Evolutionary conservation across 805 yeast species (phyloP).

Genomic region (Priceomyces castillae): DNA sequence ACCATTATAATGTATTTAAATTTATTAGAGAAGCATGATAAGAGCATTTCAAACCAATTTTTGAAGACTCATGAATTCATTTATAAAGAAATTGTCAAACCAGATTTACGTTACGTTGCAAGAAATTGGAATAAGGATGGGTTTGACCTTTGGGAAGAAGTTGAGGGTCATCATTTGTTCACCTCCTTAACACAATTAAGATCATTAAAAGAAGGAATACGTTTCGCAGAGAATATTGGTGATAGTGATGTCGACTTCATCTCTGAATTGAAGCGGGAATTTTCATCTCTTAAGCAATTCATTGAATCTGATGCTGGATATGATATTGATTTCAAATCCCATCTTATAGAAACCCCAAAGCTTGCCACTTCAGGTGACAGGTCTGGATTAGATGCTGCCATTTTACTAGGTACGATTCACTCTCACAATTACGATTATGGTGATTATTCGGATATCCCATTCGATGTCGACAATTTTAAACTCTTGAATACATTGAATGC

Average conservation of each 20-base stretch:
- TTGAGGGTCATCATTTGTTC: conserved; percentile 71
- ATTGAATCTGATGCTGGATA: conserved; percentile 44
- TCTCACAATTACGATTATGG: conserved; percentile 43
- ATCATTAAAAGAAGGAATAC: conserved; percentile 59
- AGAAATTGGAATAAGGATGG: conserved; percentile 60
- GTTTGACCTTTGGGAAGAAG: conserved; percentile 96
- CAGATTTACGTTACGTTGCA: conserved; percentile 66
- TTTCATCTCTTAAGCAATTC: conserved; percentile 34
- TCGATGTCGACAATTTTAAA: conserved; percentile 54
- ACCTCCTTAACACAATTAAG: conserved; percentile 73
- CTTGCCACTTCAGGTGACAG: conserved; percentile 42
- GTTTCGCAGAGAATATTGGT: conserved; percentile 23
- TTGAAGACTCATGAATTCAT: conserved; percentile 33
- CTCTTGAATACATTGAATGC: conserved; percentile 62
- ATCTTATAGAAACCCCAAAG: conserved; percentile 69
- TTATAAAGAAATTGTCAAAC: conserved; percentile 54
- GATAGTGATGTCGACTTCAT: conserved; percentile 28
- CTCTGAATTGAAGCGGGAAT: conserved; percentile 26
- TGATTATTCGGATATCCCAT: conserved; percentile 51
- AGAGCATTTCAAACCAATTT: conserved; percentile 20
- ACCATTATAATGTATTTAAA: conserved; percentile 58
- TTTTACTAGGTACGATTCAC: conserved; percentile 52
- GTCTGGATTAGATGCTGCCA: conserved; percentile 77
- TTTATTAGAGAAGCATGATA: conserved; percentile 32
- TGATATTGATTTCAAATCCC: conserved; percentile 31